Base-by-base conservation (phyloP, 1,139 yeast species). In the Zygoascus hellenicus region DNA sequence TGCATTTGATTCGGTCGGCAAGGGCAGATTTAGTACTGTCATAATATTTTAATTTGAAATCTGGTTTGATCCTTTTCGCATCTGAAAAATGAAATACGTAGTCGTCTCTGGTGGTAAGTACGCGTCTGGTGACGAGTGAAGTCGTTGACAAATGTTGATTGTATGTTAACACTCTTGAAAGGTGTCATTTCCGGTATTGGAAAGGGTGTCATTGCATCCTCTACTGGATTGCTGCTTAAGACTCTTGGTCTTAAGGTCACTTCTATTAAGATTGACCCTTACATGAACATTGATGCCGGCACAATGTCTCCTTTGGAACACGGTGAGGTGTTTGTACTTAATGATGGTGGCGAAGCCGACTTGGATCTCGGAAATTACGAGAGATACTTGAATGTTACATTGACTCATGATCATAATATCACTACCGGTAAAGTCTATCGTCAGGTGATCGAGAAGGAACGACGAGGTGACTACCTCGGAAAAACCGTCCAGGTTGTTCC, bases 401-500 rank as follows among this genome's bases (percentile, higher is more conserved):
- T 92, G 65, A 92, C 97, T 45, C 81, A 75, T 60, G 95, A 88
- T 67, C 97, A 92, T 71, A 92, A 92, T 71, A 90, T 92, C 66
- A 92, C 99, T 56, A 92, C 99, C 34, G 99, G 99, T 67, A 92
- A 92, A 68, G 88, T 92, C 57, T 92, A 92, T 70, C 84, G 90
- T 49, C 87, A 84, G 58, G 98, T 92, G 50, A 92, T 92, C 64
- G 94, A 90, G 66, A 83, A 78, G 63, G 99, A 92, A 72, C 82
- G 99, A 71, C 87, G 80, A 55, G 99, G 99, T 61, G 98, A 92
- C 67, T 92, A 92, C 63, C 76, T 92, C 62, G 99, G 99, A 60
- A 94, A 94, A 67, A 92, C 99, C n/a, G 99, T 92, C 47, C 98
- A 94, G 72, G 96, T 92, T 56, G 99, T 92, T 56, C 99, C 99